A percentile compares a stretch with the other conserved stretches of the same genome.
These are phyloP conservation scores for Lentinus polychrous DNA, from an alignment of 1,284 basidiomycete species.

Conservation along the genomic window DNA sequence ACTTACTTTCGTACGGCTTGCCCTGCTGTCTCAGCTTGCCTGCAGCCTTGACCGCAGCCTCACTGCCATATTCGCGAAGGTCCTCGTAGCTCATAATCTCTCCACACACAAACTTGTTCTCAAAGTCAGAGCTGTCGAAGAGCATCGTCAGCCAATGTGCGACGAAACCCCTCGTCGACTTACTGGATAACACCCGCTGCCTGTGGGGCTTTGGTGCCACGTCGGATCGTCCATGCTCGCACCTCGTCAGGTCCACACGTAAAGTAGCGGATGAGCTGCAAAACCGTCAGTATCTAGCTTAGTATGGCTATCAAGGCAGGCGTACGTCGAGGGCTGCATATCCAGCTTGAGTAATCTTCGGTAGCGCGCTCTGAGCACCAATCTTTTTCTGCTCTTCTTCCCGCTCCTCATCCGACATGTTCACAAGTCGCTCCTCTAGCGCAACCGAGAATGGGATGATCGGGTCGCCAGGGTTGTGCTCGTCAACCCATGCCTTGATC, in stretches of 20 bases:
- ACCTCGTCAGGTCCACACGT: conserved; percentile 97
- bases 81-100: conserved; percentile 96
- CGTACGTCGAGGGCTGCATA: conserved; percentile 78
- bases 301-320: conserved; percentile 10
- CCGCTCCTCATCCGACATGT: conserved; percentile 65
- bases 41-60: conserved; percentile 88
- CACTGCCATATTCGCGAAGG: conserved; percentile 87
- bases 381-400: conserved; percentile 71
- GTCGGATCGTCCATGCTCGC: conserved; percentile 95
- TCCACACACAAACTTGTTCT: conserved; percentile 99
- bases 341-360: conserved; percentile 91
- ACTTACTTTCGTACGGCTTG: conserved; percentile 89
- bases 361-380: conserved; percentile 68
- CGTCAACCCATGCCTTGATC: conserved; percentile 98
- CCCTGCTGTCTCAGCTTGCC: conserved; percentile 96
- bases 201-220: conserved; percentile 91
- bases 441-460: conserved; percentile 98
- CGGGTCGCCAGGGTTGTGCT: conserved; percentile 92
- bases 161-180: conserved; percentile 26
- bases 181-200: conserved; percentile 99
- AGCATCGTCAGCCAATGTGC: background rate
- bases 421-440: conserved; percentile 85
- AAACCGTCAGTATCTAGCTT: background rate
- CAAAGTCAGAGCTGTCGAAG: conserved; percentile 73
- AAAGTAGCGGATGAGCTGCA: conserved; percentile 88